phyloP scores from a whole-genome alignment of 371 early-diverging fungal genomes.

The Neoconidiobolus thromboides region DNA sequence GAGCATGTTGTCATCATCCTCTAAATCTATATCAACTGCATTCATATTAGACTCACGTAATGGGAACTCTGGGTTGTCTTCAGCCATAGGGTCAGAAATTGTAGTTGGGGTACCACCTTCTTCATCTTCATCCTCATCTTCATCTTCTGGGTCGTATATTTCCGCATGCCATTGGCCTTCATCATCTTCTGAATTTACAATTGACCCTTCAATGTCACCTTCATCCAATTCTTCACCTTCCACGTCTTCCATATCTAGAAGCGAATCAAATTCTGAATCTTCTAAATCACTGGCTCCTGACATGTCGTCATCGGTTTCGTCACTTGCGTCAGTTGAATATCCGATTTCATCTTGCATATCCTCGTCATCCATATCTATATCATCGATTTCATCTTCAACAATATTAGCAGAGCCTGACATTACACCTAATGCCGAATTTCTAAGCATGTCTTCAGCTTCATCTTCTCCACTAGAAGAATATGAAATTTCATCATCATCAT shows the following conservation, averaged over 20 bases:
- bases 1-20: not conserved
- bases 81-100: too few relatives aligned
- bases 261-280: slow-evolving; percentile 13
- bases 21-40: slow-evolving; percentile 17
- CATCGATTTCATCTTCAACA: slow-evolving; percentile 13
- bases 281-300: slow-evolving; percentile 15
- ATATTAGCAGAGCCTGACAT: slow-evolving; percentile 14
- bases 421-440: slow-evolving; percentile 35
- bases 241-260: slow-evolving; percentile 6
- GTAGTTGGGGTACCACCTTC: slow-evolving; percentile 9
- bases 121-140: slow-evolving; percentile 17
- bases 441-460: slow-evolving; percentile 25
- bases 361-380: slow-evolving; percentile 13
- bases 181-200: slow-evolving; percentile 12
- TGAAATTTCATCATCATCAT: slow-evolving; percentile 21
- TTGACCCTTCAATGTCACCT: slow-evolving; percentile 21
- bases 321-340: not conserved
- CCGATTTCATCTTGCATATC: slow-evolving; percentile 11
- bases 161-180: slow-evolving; percentile 16
- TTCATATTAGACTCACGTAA: too few relatives aligned
- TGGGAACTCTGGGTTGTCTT: too few relatives aligned
- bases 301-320: slow-evolving; percentile 8
- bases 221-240: not conserved
- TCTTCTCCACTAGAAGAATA: slow-evolving; percentile 21
- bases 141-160: slow-evolving; percentile 13